A percentile compares a stretch with the other conserved stretches of the same genome.
Evolutionary conservation across 345 rosid genomes (phyloP).

Genomic region (Syzygium grande): DNA sequence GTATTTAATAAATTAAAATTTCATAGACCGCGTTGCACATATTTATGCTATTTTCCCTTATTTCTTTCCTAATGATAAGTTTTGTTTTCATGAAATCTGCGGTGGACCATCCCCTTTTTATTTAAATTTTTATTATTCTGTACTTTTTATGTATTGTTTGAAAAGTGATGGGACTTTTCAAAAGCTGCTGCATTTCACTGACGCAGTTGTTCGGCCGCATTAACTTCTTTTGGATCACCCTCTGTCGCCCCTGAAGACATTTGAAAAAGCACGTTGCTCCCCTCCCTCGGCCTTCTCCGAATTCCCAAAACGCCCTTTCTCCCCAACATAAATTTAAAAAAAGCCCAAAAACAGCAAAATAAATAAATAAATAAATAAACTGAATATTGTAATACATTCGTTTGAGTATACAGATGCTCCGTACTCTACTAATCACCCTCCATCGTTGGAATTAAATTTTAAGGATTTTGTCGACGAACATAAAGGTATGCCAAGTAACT

Average conservation of each 20-base stretch:
- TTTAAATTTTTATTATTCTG: not conserved
- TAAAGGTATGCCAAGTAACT: no score
- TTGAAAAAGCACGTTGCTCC: no score
- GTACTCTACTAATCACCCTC: no score
- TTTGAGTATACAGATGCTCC: no score
- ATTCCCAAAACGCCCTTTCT: not conserved
- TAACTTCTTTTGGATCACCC: not conserved
- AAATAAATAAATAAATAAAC: no score
- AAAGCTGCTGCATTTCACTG: not conserved
- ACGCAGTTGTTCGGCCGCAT: not conserved
- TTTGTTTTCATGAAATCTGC: not conserved
- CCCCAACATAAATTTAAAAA: not conserved
- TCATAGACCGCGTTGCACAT: no score
- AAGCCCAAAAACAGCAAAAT: not conserved
- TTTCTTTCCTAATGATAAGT: no score
- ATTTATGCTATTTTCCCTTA: no score
- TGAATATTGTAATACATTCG: no score
- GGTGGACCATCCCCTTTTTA: not conserved
- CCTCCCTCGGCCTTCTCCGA: not conserved
- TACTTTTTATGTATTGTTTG: not conserved
- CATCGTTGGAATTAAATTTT: no score
- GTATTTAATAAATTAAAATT: no score
- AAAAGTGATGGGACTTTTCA: not conserved
- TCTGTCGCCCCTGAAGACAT: not conserved
- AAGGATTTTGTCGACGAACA: no score